These are phyloP conservation scores for Guadua angustifolia DNA, from an alignment of 176 grass and related monocot species.

Conservation along the genomic window DNA sequence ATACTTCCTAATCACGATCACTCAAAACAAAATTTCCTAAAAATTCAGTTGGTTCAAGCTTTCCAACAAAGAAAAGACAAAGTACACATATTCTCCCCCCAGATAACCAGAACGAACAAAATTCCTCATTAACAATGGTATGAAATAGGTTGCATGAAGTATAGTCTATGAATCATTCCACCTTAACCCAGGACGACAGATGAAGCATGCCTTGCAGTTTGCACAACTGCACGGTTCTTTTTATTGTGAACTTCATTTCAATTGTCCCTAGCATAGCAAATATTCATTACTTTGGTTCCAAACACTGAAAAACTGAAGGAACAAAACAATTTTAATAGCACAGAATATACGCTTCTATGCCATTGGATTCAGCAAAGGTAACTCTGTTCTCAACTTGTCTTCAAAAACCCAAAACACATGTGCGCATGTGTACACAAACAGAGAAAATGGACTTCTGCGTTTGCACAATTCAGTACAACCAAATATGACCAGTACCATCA, in stretches of 20 bases:
- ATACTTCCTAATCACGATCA: slow-evolving; percentile 10
- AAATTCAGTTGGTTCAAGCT: slow-evolving; percentile 10
- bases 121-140: not conserved
- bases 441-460: not conserved
- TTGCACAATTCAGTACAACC: not conserved
- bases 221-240: not conserved
- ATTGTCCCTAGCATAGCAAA: not conserved
- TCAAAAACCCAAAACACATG: not conserved
- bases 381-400: not conserved
- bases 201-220: not conserved
- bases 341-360: slow-evolving; percentile 17
- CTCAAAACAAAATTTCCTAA: not conserved
- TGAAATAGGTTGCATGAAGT: not conserved
- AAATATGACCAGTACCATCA: not conserved
- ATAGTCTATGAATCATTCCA: not conserved
- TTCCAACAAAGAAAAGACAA: not conserved
- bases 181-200: slow-evolving; percentile 6
- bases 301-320: slow-evolving; percentile 25
- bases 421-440: not conserved
- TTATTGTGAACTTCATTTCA: not conserved
- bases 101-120: not conserved
- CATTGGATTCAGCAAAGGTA: slow-evolving; percentile 4
- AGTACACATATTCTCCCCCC: not conserved
- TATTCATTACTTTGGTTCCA: slow-evolving; percentile 9
- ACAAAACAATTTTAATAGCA: not conserved